Evolutionary conservation across 2,329 filamentous ascomycete genomes (phyloP), one percentile per base, ranked within the genome.

Genomic region (Cladosporium sphaerospermum): DNA sequence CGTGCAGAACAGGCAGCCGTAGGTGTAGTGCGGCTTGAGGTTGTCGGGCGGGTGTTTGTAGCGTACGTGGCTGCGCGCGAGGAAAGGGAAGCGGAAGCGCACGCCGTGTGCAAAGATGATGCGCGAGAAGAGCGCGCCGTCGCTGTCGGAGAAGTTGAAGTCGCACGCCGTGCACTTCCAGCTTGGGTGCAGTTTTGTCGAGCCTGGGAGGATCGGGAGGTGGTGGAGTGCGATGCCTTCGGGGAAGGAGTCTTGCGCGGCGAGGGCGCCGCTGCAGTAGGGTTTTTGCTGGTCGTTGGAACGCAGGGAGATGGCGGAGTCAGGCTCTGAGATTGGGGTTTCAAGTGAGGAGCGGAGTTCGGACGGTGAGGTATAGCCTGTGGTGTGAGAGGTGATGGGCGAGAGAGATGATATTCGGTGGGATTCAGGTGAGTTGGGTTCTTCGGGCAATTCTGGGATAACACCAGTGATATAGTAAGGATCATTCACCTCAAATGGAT

Each of bases 1-100:
- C 8, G 58, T 54, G 19, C 58, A 59, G 34, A 60, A 56, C 3
- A 57, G 54, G 44, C 58, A 60, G 4, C 53, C 57, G 37, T 57
- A 60, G 3, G 43, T 36, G 37, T 59, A 59, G 13, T 37, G 37
- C 4, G 46, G 46, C 14, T 37, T 19, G 46, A 49, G 41, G 6
- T 32, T 32, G 16, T 55, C 53, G 5, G 52, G 41, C 11, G 41
- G 33, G 3, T 52, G 33, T 13, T 46, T 46, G 9, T 45, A 52
- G 1, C 45, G 48, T 6, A 48, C 36, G 40, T 60, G 58, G 3
- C 55, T 57, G 36, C 59, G 53, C 4, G 53, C 55, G 3, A 57
- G 52, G 44, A 60, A 60, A 14, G 55, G 33, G 52, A 57, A 60
- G 11, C 57, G 50, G 43, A 53, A 60, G 28, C 58, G 54, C 9